Evolutionary conservation across 2,329 filamentous ascomycete species (phyloP).

Genomic region (Ceratocystis cubensis): DNA sequence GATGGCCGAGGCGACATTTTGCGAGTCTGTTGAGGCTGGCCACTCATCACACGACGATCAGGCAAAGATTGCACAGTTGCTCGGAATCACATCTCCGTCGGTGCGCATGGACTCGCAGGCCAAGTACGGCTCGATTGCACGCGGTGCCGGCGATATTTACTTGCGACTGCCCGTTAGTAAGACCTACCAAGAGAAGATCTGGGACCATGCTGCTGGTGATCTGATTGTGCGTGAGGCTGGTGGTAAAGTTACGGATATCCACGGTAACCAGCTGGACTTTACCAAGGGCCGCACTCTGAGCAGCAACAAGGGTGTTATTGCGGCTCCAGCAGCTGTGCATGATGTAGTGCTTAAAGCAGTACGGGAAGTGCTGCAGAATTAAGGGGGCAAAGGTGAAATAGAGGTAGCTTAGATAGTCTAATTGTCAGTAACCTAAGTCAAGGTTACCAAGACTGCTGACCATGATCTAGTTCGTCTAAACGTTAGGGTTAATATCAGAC

Average conservation of each 20-base stretch:
- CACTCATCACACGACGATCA: conserved; percentile 87
- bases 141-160: conserved; percentile 90
- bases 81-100: conserved; percentile 79
- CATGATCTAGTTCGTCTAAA: too few species aligned
- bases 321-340: conserved; percentile 67
- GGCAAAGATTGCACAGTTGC: conserved; percentile 54
- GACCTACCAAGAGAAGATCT: conserved; percentile 97
- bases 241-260: conserved; percentile 78
- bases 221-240: conserved; percentile 90
- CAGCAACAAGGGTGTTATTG: conserved; percentile 88
- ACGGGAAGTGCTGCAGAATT: conserved; percentile 54
- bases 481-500: too few species aligned
- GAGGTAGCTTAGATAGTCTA: not conserved
- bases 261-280: conserved; percentile 78
- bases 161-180: conserved; percentile 73
- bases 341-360: conserved; percentile 66
- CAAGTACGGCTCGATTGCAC: conserved; percentile 91
- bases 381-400: conserved; percentile 21
- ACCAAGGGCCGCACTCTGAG: conserved; percentile 70
- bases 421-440: not conserved
- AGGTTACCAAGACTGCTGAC: not conserved
- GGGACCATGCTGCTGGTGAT: conserved; percentile 95
- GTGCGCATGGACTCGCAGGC: conserved; percentile 97
- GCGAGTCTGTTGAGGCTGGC: conserved; percentile 87
- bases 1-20: conserved; percentile 75